These are phyloP conservation scores for Hemileia vastatrix DNA, from an alignment of 1,284 basidiomycete genomes.

Conservation along the genomic window DNA sequence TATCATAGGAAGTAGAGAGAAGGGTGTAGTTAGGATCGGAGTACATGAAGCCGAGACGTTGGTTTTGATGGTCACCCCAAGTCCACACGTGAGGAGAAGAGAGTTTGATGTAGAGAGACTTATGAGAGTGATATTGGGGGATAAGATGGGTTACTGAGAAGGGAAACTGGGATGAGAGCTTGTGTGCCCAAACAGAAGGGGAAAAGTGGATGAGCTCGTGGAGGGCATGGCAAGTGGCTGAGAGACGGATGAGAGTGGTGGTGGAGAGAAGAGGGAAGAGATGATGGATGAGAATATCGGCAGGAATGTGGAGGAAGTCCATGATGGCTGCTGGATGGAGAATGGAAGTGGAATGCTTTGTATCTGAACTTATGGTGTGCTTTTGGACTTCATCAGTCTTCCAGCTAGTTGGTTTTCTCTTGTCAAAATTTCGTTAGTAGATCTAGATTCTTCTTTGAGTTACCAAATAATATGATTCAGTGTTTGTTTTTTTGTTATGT, in stretches of 20 bases:
- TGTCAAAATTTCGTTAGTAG: too few species aligned
- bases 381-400: too few species aligned
- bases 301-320: too few species aligned
- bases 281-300: slow-evolving; percentile 24
- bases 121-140: slow-evolving; percentile 23
- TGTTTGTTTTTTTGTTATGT: too few species aligned
- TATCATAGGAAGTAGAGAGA: slow-evolving; percentile 4
- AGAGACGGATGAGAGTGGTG: slow-evolving; percentile 21
- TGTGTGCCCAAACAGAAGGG: slow-evolving; percentile 16
- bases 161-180: slow-evolving; percentile 13
- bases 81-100: slow-evolving; percentile 23
- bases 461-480: too few species aligned
- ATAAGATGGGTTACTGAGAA: slow-evolving; percentile 10
- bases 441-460: too few species aligned
- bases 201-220: slow-evolving; percentile 25
- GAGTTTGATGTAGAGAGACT: slow-evolving; percentile 23
- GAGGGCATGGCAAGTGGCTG: slow-evolving; percentile 22
- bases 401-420: too few species aligned
- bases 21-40: slow-evolving; percentile 6
- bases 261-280: slow-evolving; percentile 24
- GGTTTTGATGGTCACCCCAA: slow-evolving; percentile 28
- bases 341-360: too few species aligned
- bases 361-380: too few species aligned
- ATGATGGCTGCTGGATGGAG: too few species aligned
- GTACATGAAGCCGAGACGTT: slow-evolving; percentile 24